phyloP scores from a whole-genome alignment of 148 eudicot genomes.

The Polygonum maritimum region DNA sequence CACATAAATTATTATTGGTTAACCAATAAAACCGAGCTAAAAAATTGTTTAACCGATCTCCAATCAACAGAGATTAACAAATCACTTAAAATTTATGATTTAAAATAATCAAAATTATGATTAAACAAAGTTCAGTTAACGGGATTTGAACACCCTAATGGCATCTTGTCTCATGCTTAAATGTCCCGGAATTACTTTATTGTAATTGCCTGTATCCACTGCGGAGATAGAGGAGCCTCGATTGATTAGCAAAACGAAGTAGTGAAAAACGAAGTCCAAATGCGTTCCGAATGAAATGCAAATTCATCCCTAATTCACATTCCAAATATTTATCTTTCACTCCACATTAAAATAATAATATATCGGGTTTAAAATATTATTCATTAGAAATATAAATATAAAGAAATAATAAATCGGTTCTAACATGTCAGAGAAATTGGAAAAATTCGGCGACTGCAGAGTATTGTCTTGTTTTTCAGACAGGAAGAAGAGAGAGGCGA shows the following conservation, averaged over 20 bases:
- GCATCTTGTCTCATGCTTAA: background rate
- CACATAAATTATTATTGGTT: too few species aligned
- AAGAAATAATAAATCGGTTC: background rate
- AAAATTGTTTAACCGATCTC: too few species aligned
- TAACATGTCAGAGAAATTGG: background rate
- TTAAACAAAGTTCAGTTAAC: too few species aligned
- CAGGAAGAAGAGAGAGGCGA: constrained; percentile 14
- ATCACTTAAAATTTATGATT: too few species aligned
- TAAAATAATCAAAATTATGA: too few species aligned
- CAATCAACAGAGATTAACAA: too few species aligned
- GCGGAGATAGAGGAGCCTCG: constrained; percentile 29
- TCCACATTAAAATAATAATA: background rate
- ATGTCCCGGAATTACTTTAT: background rate
- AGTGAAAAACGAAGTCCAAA: constrained; percentile 25
- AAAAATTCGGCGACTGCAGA: constrained; percentile 46
- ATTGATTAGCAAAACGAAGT: constrained; percentile 1
- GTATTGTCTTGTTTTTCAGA: constrained; percentile 9
- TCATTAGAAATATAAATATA: background rate
- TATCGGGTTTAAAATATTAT: too few species aligned
- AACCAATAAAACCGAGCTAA: too few species aligned
- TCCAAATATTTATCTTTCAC: background rate
- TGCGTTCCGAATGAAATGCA: constrained; percentile 93
- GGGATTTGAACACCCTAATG: too few species aligned
- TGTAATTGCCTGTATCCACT: constrained; percentile 7
- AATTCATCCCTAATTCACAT: constrained; percentile 50